These are phyloP conservation scores for Rhizopogon roseolus DNA, from an alignment of 768 basidiomycete genomes.

Conservation along the genomic window DNA sequence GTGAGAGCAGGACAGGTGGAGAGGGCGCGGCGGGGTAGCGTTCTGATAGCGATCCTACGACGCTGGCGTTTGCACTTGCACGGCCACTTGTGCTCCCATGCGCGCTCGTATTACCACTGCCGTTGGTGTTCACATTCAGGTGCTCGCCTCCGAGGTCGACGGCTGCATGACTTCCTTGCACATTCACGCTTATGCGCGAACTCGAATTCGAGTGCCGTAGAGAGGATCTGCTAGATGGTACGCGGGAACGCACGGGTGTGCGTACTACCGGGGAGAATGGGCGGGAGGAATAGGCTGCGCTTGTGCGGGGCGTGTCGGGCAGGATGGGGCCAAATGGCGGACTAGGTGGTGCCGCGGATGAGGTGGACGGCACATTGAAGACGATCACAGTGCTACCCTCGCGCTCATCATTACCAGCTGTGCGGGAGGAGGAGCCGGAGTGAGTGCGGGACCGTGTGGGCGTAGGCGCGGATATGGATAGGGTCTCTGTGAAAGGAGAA, in stretches of 20 bases:
- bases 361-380: neutral
- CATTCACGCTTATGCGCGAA: neutral
- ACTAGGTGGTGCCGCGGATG: neutral
- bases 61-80: neutral
- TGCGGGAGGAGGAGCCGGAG: neutral
- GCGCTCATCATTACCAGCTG: constrained; percentile 8
- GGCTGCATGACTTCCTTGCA: neutral
- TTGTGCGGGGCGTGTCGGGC: constrained; percentile 23
- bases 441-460: constrained; percentile 11
- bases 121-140: neutral
- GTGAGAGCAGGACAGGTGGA: constrained; percentile 23
- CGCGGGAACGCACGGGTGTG: neutral
- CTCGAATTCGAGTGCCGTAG: neutral
- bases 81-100: neutral
- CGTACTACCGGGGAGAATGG: constrained; percentile 24
- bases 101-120: neutral
- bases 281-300: constrained; percentile 19
- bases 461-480: constrained; percentile 1
- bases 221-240: neutral
- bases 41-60: constrained; percentile 24
- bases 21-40: constrained; percentile 25
- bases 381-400: neutral
- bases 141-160: neutral
- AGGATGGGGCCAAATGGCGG: constrained; percentile 24
- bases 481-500: constrained; percentile 12